These are phyloP conservation scores for Ophiosphaerella narmari DNA, from an alignment of 2,329 filamentous ascomycete genomes.

Conservation along the genomic window DNA sequence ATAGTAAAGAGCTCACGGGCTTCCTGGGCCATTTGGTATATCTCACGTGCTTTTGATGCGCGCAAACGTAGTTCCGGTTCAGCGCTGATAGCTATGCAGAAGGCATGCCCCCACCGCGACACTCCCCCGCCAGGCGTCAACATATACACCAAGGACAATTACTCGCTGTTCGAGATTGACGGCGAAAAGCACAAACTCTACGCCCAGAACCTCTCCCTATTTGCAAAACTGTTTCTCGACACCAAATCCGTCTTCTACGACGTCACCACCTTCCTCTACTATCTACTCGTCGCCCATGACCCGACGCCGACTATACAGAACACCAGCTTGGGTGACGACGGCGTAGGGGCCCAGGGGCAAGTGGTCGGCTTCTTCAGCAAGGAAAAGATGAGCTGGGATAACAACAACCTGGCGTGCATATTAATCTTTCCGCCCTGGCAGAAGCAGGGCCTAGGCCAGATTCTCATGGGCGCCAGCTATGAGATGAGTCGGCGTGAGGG, in stretches of 20 bases:
- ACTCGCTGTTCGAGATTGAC: conserved; percentile 90
- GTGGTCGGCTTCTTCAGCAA: conserved; percentile 98
- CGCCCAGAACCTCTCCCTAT: conserved; percentile 92
- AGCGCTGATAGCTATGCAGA: conserved; percentile 34
- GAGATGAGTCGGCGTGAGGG: conserved; percentile 85
- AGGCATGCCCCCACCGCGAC: conserved; percentile 49
- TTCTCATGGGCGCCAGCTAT: conserved; percentile 93
- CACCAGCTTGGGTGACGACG: conserved; percentile 29
- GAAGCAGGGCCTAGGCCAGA: conserved; percentile 80
- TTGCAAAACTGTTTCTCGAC: conserved; percentile 96
- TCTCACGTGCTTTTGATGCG: not conserved
- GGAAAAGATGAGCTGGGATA: conserved; percentile 98
- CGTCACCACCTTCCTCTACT: conserved; percentile 92
- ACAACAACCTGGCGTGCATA: conserved; percentile 97
- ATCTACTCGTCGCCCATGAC: conserved; percentile 78
- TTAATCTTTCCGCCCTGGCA: conserved; percentile 96
- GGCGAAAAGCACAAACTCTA: conserved; percentile 86
- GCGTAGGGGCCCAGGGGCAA: conserved; percentile 44
- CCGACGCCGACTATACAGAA: conserved; percentile 44
- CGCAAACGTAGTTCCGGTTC: not conserved
- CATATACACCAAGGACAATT: conserved; percentile 78
- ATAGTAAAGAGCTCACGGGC: conserved; percentile 63
- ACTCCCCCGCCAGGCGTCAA: conserved; percentile 67
- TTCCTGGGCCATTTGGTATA: conserved; percentile 52
- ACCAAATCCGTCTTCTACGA: conserved; percentile 99